phyloP scores from a whole-genome alignment of 2,329 filamentous ascomycete species.

The Fonsecaea pugnacius region DNA sequence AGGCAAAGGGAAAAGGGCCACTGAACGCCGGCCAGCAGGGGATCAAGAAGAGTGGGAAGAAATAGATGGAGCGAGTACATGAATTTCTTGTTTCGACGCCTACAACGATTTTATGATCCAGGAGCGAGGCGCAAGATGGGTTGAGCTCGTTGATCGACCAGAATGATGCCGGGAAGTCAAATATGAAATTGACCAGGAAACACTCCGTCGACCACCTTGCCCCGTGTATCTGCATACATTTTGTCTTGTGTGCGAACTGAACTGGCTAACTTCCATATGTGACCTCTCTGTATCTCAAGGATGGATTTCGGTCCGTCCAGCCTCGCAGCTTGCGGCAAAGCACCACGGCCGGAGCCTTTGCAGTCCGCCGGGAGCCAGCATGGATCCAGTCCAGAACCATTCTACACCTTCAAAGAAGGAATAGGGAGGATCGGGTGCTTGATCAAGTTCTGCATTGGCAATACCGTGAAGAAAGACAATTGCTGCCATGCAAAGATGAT shows the following conservation, averaged over 20 bases:
- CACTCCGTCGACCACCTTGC: background rate
- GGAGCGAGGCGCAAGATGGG: slow-evolving; percentile 28
- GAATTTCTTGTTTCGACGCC: background rate
- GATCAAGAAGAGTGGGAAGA: slow-evolving; percentile 99
- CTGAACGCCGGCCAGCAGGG: slow-evolving; percentile 81
- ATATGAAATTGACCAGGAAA: slow-evolving; percentile 4
- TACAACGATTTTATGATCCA: slow-evolving; percentile 25
- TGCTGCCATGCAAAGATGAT: background rate
- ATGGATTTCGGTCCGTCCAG: background rate
- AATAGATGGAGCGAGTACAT: slow-evolving; percentile 35
- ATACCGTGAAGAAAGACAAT: background rate
- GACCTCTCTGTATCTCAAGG: background rate
- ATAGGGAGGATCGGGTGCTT: background rate
- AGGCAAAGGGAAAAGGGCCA: slow-evolving; percentile 85
- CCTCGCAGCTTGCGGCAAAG: background rate
- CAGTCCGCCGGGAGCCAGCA: background rate
- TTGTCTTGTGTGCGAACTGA: background rate
- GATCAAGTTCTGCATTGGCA: background rate
- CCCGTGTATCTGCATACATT: background rate
- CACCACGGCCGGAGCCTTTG: background rate
- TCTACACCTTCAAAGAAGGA: background rate
- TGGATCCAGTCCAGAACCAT: background rate
- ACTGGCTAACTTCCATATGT: background rate
- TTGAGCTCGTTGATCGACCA: slow-evolving; percentile 6
- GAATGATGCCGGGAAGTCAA: background rate